Evolutionary conservation across 768 basidiomycete species (phyloP), one percentile per base, ranked within the genome.

Genomic region (Crassisporium funariophilum): DNA sequence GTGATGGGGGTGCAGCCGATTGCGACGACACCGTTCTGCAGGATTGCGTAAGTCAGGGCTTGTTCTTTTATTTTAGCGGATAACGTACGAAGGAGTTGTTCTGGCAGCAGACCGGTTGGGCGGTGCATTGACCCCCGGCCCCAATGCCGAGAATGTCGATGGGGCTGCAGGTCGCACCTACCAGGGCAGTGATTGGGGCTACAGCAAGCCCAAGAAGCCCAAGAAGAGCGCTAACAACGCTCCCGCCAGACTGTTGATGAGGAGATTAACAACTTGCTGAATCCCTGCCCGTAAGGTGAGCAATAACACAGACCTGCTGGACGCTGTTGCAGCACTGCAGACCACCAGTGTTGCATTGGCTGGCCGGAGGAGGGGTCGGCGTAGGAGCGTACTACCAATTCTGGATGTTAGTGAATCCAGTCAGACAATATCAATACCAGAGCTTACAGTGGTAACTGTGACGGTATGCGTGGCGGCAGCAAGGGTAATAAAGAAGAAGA

Each of bases 41-140:
- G 17, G 10, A 38, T 34, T 35, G n/a, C n/a, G n/a, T n/a, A n/a
- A n/a, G n/a, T n/a, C n/a, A n/a, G n/a, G n/a, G n/a, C n/a, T n/a
- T n/a, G n/a, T n/a, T n/a, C n/a, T n/a, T n/a, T n/a, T n/a, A n/a
- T n/a, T n/a, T n/a, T n/a, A n/a, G n/a, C n/a, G n/a, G n/a, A n/a
- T n/a, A n/a, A n/a, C 56, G 25, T 36, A 58, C 56, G 35, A 50
- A 55, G 3, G 36, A 10, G 44, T 57, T 57, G 36, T 59, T 56
- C 16, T 51, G 29, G 50, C 57, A 59, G 55, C 57, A 56, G 38
- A 59, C 57, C 9, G 57, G 35, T 24, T 59, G 52, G 11, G 46
- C 49, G n/a, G 49, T 51, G 52, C 57, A 56, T n/a, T n/a, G n/a
- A 15, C 22, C 35, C 15, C 50, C 47, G 20, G 42, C 52, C 8